These are phyloP conservation scores for Sphaerulina vaccinii DNA, from an alignment of 2,329 filamentous ascomycete genomes.

Conservation along the genomic window DNA sequence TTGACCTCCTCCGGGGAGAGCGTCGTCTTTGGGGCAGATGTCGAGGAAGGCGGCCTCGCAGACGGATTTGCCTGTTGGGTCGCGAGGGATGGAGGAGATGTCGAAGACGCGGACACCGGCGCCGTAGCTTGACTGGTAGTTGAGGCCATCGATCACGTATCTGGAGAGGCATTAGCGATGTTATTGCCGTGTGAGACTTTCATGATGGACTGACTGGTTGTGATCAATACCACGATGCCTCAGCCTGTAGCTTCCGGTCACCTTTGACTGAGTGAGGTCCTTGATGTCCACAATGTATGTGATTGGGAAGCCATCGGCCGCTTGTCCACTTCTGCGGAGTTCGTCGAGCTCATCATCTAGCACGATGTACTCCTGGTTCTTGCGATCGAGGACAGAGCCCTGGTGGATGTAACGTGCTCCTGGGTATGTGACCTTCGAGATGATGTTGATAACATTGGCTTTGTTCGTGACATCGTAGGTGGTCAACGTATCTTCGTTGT, in stretches of 20 bases:
- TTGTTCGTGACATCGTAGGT: slow-evolving; percentile 47
- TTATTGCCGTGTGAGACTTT: too few relatives aligned
- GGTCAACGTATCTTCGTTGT: slow-evolving; percentile 50
- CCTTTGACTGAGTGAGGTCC: slow-evolving; percentile 44
- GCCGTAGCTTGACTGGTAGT: slow-evolving; percentile 41
- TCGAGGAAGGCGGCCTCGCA: slow-evolving; percentile 53
- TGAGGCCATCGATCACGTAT: slow-evolving; percentile 38
- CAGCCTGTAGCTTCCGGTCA: slow-evolving; percentile 41
- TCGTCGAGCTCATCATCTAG: slow-evolving; percentile 57
- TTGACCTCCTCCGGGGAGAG: slow-evolving; percentile 34
- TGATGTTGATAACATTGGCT: slow-evolving; percentile 38
- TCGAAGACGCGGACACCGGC: slow-evolving; percentile 38
- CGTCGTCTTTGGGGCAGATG: slow-evolving; percentile 52
- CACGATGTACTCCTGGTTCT: slow-evolving; percentile 45
- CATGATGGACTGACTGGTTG: too few relatives aligned
- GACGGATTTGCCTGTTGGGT: slow-evolving; percentile 48
- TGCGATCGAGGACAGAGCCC: slow-evolving; percentile 50
- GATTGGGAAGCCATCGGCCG: slow-evolving; percentile 36
- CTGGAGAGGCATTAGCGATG: too few relatives aligned
- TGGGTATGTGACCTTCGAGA: slow-evolving; percentile 49
- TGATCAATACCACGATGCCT: slow-evolving; percentile 39
- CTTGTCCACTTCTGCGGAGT: neutral
- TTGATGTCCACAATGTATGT: slow-evolving; percentile 51
- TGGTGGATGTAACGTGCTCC: slow-evolving; percentile 54
- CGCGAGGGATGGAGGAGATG: slow-evolving; percentile 38